Evolutionary conservation across 805 yeast genomes (phyloP), one percentile per base, ranked within the genome.

Genomic region (Priceomyces fermenticarens): DNA sequence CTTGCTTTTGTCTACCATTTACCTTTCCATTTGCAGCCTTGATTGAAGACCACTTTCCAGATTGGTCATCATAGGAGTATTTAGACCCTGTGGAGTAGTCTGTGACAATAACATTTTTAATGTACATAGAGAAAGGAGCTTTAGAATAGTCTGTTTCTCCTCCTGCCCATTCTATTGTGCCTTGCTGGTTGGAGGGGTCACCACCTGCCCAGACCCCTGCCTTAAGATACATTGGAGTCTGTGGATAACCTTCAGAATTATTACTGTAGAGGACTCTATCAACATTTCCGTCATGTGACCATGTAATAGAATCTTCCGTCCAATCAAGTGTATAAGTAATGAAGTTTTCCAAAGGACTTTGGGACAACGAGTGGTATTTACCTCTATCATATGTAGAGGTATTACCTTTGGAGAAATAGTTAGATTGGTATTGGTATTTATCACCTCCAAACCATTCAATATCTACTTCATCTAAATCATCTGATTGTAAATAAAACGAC

Each of bases 391-490:
- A 88, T 3, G 91, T 79, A 9, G 82, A 60, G 2, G 87, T 80
- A 55, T 82, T 67, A 45, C 96, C 97, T 59, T 89, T 85, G 29
- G 88, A 78, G 67, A 88, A 89, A 61, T 63, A 90, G 58, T 85
- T 85, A 17, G 89, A 72, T 64, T 87, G 95, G 51, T 85, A 79
- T 57, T 87, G 83, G 32, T 78, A 72, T 17, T 70, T 70, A 57
- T 89, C 95, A 36, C 86, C 81, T 13, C 97, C 97, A 34, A 85
- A 71, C 82, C 93, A 85, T 62, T 90, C 97, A 36, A 85, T 56
- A 64, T 90, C 97, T 35, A 90, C 80, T 64, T 90, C 97, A 63
- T 90, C 97, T 48, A 83, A 69, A 54, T 85, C 96, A 59, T 90
- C 97, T 33, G 76, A 67, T 57, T 88, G 95, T 40, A 89, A 71